Base-by-base conservation (phyloP, 768 basidiomycete species). In the Fomitopsis serialis region DNA sequence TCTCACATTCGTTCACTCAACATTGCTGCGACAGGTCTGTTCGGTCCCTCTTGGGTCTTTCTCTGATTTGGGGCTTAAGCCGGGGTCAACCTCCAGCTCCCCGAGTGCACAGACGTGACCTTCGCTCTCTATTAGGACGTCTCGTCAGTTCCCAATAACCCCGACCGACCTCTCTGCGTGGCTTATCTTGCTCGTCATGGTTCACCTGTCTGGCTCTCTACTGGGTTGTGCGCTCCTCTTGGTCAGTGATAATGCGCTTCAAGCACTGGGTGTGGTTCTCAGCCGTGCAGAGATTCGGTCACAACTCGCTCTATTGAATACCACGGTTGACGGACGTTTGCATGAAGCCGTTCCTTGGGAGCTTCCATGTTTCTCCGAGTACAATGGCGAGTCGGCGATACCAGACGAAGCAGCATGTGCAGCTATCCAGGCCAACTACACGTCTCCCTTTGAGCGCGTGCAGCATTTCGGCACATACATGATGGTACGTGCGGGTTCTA, bases 331-430 rank as follows among this genome's bases (percentile, higher is more conserved):
- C 5, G 70, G 71, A 15, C 61, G 70, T 21, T 58, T 74, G 3
- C 53, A 61, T 22, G 29, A 56, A 1, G 61, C 62, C 1, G 45
- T 56, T 17, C 72, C 71, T 1, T 58, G 71, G 42, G 63, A 67
- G 15, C 51, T 56, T 2, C 64, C 70, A 1, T 73, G 72, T 51
- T 73, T 73, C 57, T 63, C 66, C 2, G 37, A 42, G 1, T 64
- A 65, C 40, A 58, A 70, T 23, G 67, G 66, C 21, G 3, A 47
- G 13, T 29, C 53, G 10, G 54, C 54, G 11, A 48, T 44, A 7
- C 54, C 58, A 1, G 56, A 70, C 45, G 29, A 32, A 0, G 45
- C 60, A 5, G 66, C 53, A 12, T 73, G 72, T 54, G 42, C 62
- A 4, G 52, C 51, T 7, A 57, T 70, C 10, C 66, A 70, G 52